These are phyloP conservation scores for Clavulina sp. DNA, from an alignment of 768 basidiomycete genomes.

Conservation along the genomic window DNA sequence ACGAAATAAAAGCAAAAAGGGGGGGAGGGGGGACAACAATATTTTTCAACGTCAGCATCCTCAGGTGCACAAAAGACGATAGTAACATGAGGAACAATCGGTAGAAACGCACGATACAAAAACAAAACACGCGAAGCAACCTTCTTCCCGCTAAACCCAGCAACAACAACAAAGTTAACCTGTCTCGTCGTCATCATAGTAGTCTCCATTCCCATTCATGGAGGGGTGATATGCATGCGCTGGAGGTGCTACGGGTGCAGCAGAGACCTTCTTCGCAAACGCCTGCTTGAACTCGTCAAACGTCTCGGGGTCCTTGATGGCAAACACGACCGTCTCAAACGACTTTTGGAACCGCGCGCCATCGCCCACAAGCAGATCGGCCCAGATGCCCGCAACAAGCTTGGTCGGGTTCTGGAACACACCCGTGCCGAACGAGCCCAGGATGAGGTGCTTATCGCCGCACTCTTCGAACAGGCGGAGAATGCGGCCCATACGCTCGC, in stretches of 20 bases:
- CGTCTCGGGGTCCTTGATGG: conserved; percentile 37
- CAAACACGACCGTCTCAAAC: conserved; percentile 51
- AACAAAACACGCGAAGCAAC: no score
- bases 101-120: no score
- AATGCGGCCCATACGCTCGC: conserved; percentile 52
- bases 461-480: conserved; percentile 46
- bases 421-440: conserved; percentile 66
- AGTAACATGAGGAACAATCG: no score
- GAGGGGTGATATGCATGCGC: no score
- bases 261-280: conserved; percentile 16
- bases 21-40: no score
- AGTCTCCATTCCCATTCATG: no score
- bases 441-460: conserved; percentile 39
- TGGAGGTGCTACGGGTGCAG: not conserved
- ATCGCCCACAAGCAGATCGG: conserved; percentile 33
- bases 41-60: no score
- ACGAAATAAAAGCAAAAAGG: no score
- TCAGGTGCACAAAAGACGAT: no score
- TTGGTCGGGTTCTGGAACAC: conserved; percentile 50
- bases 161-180: no score
- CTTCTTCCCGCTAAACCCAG: no score
- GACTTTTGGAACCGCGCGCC: conserved; percentile 36
- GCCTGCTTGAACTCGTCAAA: conserved; percentile 25
- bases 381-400: conserved; percentile 46
- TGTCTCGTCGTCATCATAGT: no score